A percentile compares a stretch with the other conserved stretches of the same genome.
Evolutionary conservation across 345 rosid species (phyloP).

Genomic region (Eucalyptus regnans): DNA sequence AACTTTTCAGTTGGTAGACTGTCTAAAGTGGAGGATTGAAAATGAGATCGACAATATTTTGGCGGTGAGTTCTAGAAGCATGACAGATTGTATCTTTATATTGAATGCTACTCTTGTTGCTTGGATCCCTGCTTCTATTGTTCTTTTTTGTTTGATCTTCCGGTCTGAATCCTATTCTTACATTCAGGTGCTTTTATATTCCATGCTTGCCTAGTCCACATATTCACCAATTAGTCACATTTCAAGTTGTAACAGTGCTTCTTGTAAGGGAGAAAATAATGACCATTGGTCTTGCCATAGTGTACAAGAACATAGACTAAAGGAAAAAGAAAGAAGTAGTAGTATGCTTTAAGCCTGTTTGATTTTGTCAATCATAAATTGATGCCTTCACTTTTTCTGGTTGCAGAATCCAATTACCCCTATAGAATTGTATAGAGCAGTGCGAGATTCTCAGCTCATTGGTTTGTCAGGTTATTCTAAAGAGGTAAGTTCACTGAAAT

Average conservation of each 20-base stretch:
- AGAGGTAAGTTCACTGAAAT: slow-evolving; percentile 37
- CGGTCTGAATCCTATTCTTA: neutral
- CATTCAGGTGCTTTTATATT: neutral
- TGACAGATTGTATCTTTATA: neutral
- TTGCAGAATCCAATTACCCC: slow-evolving; percentile 84
- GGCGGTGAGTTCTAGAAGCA: slow-evolving; percentile 29
- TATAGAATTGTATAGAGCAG: slow-evolving; percentile 60
- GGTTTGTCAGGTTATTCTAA: slow-evolving; percentile 89
- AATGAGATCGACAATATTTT: slow-evolving; percentile 75
- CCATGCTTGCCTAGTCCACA: neutral
- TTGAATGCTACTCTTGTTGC: neutral
- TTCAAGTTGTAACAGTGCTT: neutral
- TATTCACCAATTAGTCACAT: neutral
- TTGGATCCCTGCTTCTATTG: neutral
- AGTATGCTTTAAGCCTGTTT: neutral
- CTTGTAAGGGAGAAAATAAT: neutral
- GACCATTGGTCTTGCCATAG: neutral
- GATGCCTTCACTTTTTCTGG: neutral
- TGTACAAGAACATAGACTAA: neutral
- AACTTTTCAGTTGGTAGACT: slow-evolving; percentile 62
- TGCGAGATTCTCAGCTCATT: slow-evolving; percentile 84
- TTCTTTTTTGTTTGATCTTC: neutral
- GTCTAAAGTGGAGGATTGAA: slow-evolving; percentile 75
- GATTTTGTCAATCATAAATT: neutral
- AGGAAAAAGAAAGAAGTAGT: neutral